Evolutionary conservation across 305 asterid species (phyloP).

Genomic region (Fraxinus floribunda): DNA sequence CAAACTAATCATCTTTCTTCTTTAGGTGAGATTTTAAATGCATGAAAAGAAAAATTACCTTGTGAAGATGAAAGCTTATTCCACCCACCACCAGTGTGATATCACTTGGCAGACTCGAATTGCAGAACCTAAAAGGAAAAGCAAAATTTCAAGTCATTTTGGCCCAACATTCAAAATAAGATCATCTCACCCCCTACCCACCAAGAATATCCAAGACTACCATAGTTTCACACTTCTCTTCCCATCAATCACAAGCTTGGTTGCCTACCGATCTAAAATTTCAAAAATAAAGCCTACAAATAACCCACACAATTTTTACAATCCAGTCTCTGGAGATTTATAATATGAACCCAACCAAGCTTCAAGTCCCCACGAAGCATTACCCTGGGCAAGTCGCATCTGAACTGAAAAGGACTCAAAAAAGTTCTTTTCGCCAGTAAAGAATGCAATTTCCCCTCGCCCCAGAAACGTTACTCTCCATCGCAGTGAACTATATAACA

Average conservation of each 20-base stretch:
- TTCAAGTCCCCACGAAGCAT: conserved; percentile 5
- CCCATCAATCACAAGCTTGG: background rate
- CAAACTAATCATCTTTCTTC: background rate
- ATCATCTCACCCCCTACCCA: background rate
- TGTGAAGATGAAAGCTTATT: conserved; percentile 81
- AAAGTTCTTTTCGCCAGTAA: background rate
- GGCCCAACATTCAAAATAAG: conserved; percentile 1
- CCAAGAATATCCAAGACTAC: background rate
- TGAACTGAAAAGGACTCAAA: background rate
- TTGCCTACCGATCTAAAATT: background rate
- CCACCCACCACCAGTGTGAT: conserved; percentile 67
- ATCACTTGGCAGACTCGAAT: conserved; percentile 73
- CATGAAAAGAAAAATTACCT: conserved; percentile 48
- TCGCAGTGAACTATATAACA: background rate
- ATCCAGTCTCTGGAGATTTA: background rate
- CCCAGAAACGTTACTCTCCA: background rate
- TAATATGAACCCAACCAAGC: background rate
- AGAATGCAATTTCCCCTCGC: conserved; percentile 4
- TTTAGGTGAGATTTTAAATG: background rate
- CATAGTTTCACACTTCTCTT: background rate
- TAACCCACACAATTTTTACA: background rate
- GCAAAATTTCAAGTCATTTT: conserved; percentile 24
- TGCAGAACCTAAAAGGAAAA: conserved; percentile 64
- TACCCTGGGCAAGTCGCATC: background rate
- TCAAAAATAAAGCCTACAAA: conserved; percentile 4